phyloP scores from a whole-genome alignment of 208 protist genomes.

The Vickermania ingenoplastis region DNA sequence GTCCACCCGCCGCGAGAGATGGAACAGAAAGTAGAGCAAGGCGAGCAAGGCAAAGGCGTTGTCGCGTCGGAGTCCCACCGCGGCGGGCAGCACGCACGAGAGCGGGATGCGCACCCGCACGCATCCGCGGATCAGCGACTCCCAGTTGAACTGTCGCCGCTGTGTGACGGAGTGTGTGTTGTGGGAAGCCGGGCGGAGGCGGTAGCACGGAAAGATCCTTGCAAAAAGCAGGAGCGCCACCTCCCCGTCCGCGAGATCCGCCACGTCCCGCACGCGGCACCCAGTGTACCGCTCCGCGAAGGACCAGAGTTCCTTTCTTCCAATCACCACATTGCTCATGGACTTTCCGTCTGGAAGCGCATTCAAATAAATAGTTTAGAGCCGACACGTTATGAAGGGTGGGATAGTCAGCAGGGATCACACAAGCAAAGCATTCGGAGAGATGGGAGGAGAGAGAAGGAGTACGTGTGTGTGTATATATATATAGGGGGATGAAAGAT shows the following conservation, averaged over 20 bases:
- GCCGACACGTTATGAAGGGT: not conserved
- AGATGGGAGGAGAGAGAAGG: too few relatives aligned
- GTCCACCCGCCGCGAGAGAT: conserved; percentile 59
- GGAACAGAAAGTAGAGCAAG: conserved; percentile 72
- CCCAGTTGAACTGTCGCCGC: conserved; percentile 44
- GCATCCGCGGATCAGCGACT: conserved; percentile 33
- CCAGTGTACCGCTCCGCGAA: conserved; percentile 68
- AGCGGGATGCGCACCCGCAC: conserved; percentile 40
- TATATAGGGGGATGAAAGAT: too few relatives aligned
- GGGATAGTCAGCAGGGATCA: not conserved
- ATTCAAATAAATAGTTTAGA: not conserved
- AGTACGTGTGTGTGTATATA: too few relatives aligned
- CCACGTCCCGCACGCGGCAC: conserved; percentile 42
- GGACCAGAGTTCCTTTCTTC: conserved; percentile 68
- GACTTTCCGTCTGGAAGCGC: not conserved
- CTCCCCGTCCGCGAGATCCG: conserved; percentile 35
- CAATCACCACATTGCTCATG: conserved; percentile 36
- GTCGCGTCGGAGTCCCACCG: conserved; percentile 22
- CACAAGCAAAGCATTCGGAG: too few relatives aligned
- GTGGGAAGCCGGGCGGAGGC: conserved; percentile 36
- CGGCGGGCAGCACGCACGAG: conserved; percentile 26
- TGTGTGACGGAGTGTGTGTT: conserved; percentile 59
- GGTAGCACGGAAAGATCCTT: conserved; percentile 44
- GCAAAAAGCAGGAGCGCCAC: conserved; percentile 61
- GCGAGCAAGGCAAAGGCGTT: conserved; percentile 61